Evolutionary conservation across 495 filamentous ascomycete species (phyloP).

Genomic region (Aspergillus asperescens): DNA sequence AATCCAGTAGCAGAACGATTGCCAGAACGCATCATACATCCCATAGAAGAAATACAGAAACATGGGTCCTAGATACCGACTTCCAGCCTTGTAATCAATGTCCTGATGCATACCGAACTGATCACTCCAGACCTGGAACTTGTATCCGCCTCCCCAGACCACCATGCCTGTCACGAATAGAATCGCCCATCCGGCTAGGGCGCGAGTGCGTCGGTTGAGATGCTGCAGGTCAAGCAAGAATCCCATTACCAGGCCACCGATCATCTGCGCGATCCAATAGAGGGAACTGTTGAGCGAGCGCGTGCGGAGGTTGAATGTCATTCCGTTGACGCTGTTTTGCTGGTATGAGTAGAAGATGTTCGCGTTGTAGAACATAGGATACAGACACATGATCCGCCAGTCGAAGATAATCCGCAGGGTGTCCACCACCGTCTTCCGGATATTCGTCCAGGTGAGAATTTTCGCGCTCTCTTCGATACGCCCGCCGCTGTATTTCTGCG

Average conservation of each 20-base stretch:
- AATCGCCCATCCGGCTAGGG: constrained; percentile 40
- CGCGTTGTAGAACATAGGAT: constrained; percentile 55
- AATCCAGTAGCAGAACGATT: constrained; percentile 78
- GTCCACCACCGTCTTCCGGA: too few species aligned
- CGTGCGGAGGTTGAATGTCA: constrained; percentile 46
- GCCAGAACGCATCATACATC: constrained; percentile 51
- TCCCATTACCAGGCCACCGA: constrained; percentile 48
- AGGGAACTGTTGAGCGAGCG: constrained; percentile 48
- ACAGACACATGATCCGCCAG: constrained; percentile 41
- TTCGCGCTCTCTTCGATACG: too few species aligned
- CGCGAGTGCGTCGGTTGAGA: constrained; percentile 37
- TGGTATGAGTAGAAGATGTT: constrained; percentile 80
- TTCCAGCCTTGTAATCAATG: constrained; percentile 36
- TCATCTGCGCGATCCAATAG: constrained; percentile 53
- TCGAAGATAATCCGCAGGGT: constrained; percentile 30
- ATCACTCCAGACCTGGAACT: constrained; percentile 42
- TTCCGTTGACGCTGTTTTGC: constrained; percentile 50
- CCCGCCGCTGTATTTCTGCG: too few species aligned
- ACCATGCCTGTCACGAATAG: constrained; percentile 44
- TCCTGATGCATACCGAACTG: constrained; percentile 33
- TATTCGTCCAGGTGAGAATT: background rate
- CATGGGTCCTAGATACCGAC: constrained; percentile 42
- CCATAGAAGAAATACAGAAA: constrained; percentile 54
- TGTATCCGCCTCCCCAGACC: constrained; percentile 53
- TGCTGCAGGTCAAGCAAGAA: constrained; percentile 40